Conservation (phyloP, 192 early-diverging fungal genomes). For the Gigaspora rosea region DNA sequence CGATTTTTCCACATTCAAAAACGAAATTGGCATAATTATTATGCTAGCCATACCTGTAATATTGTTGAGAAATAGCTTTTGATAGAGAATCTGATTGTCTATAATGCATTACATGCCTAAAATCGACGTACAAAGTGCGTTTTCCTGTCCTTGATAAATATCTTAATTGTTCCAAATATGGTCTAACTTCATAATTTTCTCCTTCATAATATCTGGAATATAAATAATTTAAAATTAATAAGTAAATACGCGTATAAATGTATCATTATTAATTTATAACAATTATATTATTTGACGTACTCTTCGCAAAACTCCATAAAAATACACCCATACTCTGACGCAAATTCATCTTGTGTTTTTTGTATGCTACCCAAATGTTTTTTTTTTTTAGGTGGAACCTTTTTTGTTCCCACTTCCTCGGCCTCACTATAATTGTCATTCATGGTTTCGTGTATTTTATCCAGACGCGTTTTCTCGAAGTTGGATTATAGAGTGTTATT, state of each 20-base stretch:
- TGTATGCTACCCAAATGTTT: background rate
- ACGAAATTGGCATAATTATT: background rate
- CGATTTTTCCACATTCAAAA: background rate
- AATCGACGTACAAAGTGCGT: slow-evolving; percentile 78
- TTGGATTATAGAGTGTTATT: no score
- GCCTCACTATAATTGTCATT: background rate
- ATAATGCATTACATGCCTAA: slow-evolving; percentile 55
- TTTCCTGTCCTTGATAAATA: slow-evolving; percentile 12
- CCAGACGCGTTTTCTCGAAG: no score
- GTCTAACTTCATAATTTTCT: background rate
- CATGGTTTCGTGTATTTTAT: background rate
- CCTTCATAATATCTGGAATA: background rate
- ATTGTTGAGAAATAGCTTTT: slow-evolving; percentile 67
- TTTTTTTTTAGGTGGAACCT: background rate
- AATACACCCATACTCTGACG: background rate
- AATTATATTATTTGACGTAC: background rate
- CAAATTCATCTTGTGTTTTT: slow-evolving; percentile 18
- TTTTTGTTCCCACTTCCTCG: slow-evolving; percentile 2
- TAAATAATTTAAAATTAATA: background rate
- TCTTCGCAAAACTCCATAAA: slow-evolving; percentile 15
- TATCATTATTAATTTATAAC: background rate
- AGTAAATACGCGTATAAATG: background rate
- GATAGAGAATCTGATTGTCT: slow-evolving; percentile 59
- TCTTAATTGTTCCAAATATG: slow-evolving; percentile 4
- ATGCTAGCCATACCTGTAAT: slow-evolving; percentile 57